Evolutionary conservation across 2,329 filamentous ascomycete genomes (phyloP), one percentile per base, ranked within the genome.

Genomic region (Scedosporium apiospermum): DNA sequence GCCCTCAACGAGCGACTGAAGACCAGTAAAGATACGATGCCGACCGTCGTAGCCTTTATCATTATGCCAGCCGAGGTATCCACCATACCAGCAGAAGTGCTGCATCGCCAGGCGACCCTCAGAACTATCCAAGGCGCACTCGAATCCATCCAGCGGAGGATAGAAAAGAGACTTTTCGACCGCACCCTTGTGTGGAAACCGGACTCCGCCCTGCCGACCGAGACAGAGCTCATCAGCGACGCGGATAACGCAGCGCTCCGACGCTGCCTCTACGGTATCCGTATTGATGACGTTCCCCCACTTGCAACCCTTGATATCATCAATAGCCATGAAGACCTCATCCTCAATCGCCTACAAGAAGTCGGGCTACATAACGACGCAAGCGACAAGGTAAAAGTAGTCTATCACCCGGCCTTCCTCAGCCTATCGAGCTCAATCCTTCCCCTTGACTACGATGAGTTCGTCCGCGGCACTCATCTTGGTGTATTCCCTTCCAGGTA

Each of bases 251-350:
- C 98, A 64, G 84, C 98, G 70, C 84, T 99, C 61, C 90, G 95
- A 57, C 88, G 95, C 66, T 87, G 95, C 62, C 81, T 99, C 58
- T 99, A 96, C 71, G 95, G 93, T 65, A 97, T 98, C 92, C 98
- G 98, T 82, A 85, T 95, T 61, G 84, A 92, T 74, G 86, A 85
- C 46, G 84, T 98, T 34, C 95, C 95, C 3, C 95, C 95, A 0
- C 96, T 99, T 71, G 93, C 98, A 64, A 99, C 95, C 4, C 95
- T 99, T 81, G 98, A 99, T 82, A 97, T 99, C 93, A 78, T 91
- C 69, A 97, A 96, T 72, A 93, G 98, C 74, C 76, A 83, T 46
- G 93, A 97, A 69, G 95, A 99, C 69, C 95, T 93, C 1, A 91
- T 99, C 59, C 79, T 99, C 65, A 96, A 96, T 81, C 95, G 98